Evolutionary conservation across 331 rosid species (phyloP), one percentile per base, ranked within the genome.

Genomic region (Pyracantha coccinea): DNA sequence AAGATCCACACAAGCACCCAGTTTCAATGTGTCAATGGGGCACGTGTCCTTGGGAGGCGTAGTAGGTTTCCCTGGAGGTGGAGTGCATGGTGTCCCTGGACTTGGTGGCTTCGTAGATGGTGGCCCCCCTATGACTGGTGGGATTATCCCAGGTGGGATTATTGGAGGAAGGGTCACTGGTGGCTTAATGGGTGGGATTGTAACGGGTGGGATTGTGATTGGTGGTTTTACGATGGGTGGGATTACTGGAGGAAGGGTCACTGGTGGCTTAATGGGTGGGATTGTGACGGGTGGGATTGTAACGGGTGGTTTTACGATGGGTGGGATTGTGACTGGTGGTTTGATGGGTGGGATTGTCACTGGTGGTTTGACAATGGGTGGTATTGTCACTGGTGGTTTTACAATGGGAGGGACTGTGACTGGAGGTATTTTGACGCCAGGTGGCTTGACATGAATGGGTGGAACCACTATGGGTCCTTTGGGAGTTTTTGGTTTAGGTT

Each of bases 1-100:
- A 7, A 77, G 78, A 71, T 81, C 85, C 44, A 77, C 79, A 57
- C 85, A 81, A 15, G 79, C 76, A 7, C 85, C 85, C 13, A 81
- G 68, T 55, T 81, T 81, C 73, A 81, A 17, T 1, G 82, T 72
- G 79, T 81, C 79, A 15, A 77, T 77, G 8, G 79, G 82, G 68
- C 85, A 81, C 16, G 79, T 76, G 1, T 71, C 70, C 69, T 75
- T 54, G 72, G 69, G 14, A 41, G 33, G 66, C 28, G 53, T 66
- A 33, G 9, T 33, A 33, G 38, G 38, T 33, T 33, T 35, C 44
- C 44, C 44, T 35, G 12, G 44, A 2, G 75, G 66, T 0, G 75
- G 32, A 52, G 57, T 9, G 8, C 57, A 52, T 32, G 75, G 31
- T 15, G 63, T 60, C 23, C 23, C 33, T 44, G 50, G 58, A 64